Evolutionary conservation across 1,139 yeast genomes (phyloP).

Genomic region (Tardiomyces digboiensis): DNA sequence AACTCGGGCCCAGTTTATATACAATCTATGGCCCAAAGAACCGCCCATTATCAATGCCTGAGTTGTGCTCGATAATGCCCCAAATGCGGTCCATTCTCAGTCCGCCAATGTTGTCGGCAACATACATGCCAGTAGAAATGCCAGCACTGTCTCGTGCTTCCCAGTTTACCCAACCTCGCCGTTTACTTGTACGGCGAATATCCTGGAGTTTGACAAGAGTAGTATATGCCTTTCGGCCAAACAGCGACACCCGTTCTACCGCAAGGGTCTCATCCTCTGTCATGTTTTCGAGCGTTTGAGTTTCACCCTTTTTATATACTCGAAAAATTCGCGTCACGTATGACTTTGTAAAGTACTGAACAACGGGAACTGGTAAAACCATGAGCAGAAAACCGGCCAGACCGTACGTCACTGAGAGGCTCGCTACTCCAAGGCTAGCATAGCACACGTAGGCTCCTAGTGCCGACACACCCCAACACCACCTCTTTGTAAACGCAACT

Average conservation of each 20-base stretch:
- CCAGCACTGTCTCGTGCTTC: slow-evolving; percentile 21
- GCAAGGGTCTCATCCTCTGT: slow-evolving; percentile 52
- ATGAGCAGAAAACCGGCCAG: slow-evolving; percentile 13
- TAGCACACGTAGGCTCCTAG: slow-evolving; percentile 25
- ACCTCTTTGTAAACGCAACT: slow-evolving; percentile 28
- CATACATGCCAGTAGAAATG: slow-evolving; percentile 38
- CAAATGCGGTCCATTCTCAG: slow-evolving; percentile 75
- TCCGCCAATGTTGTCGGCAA: slow-evolving; percentile 72
- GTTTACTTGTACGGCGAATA: slow-evolving; percentile 31
- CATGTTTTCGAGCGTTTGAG: slow-evolving; percentile 58
- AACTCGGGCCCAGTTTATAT: no score
- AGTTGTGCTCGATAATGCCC: slow-evolving; percentile 65
- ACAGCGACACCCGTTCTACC: slow-evolving; percentile 56
- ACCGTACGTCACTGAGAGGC: slow-evolving; percentile 12
- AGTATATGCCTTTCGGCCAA: slow-evolving; percentile 61
- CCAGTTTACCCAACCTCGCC: slow-evolving; percentile 57
- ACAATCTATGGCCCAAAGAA: slow-evolving; percentile 14
- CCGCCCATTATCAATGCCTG: slow-evolving; percentile 62
- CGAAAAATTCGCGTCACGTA: slow-evolving; percentile 68
- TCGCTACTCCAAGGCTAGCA: slow-evolving; percentile 14
- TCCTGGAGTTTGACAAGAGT: slow-evolving; percentile 44
- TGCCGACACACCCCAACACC: slow-evolving; percentile 24
- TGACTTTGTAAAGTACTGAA: slow-evolving; percentile 48
- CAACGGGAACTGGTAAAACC: slow-evolving; percentile 44
- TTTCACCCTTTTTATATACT: slow-evolving; percentile 47